Percentiles rank a stretch among this genome's conserved stretches.
Conservation (phyloP, 257 asterid genomes). For the Forsythia suspensa region DNA sequence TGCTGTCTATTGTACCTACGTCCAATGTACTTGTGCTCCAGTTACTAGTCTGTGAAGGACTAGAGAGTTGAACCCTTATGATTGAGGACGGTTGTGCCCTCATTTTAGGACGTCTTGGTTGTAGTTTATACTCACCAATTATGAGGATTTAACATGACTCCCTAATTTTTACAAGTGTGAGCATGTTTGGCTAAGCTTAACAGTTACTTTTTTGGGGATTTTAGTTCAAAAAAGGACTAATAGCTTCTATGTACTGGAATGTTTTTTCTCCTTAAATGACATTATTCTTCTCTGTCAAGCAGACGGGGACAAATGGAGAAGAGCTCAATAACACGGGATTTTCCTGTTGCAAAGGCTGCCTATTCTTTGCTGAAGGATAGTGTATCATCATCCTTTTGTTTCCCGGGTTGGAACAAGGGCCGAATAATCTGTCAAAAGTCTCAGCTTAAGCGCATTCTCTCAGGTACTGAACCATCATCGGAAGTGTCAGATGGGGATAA, state of each 20-base stretch:
- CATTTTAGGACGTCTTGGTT: not conserved
- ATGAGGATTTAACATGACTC: not conserved
- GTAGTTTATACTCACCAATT: not conserved
- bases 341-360: conserved; percentile 83
- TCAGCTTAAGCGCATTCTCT: conserved; percentile 67
- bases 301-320: conserved; percentile 89
- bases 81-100: not conserved
- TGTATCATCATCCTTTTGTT: conserved; percentile 72
- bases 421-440: conserved; percentile 79
- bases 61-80: not conserved
- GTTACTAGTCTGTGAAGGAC: not conserved
- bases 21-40: not conserved
- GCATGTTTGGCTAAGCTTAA: not conserved
- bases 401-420: conserved; percentile 94
- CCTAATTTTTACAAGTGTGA: not conserved
- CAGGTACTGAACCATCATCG: conserved; percentile 42
- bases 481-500: conserved; percentile 40
- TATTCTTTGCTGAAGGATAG: conserved; percentile 68
- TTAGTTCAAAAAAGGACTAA: not conserved
- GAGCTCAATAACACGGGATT: conserved; percentile 79
- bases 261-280: not conserved
- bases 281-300: conserved; percentile 27
- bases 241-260: not conserved
- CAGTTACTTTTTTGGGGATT: not conserved
- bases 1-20: not conserved